These are phyloP conservation scores for Prunus yedoensis DNA, from an alignment of 331 rosid genomes.

Conservation along the genomic window DNA sequence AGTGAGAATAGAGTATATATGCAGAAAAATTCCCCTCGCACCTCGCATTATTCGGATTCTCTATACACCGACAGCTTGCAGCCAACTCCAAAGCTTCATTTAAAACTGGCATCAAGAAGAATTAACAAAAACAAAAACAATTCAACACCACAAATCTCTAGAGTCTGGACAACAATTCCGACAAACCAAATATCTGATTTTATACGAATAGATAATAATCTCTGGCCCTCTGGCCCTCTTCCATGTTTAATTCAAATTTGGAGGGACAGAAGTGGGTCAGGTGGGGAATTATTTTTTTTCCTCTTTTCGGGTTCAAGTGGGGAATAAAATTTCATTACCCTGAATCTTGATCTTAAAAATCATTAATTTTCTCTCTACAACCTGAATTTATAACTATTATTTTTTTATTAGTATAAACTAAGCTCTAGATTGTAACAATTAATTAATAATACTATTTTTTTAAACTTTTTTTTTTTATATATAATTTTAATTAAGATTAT, in stretches of 20 bases:
- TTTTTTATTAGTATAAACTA: no score
- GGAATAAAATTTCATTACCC: background rate
- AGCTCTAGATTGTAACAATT: no score
- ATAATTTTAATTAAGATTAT: no score
- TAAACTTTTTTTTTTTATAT: accelerated
- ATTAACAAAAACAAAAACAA: constrained; percentile 1
- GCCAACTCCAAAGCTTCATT: constrained; percentile 16
- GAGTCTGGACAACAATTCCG: constrained; percentile 7
- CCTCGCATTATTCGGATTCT: constrained; percentile 7
- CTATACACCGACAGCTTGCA: constrained; percentile 21
- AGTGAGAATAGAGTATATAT: no score
- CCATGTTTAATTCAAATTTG: background rate
- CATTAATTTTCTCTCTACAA: background rate
- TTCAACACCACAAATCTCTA: constrained; percentile 4
- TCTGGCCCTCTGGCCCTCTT: background rate
- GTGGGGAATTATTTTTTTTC: background rate
- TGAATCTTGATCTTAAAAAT: background rate
- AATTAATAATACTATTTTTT: no score
- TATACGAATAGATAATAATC: background rate
- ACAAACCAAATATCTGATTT: constrained; percentile 1
- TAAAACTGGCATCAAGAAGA: constrained; percentile 1
- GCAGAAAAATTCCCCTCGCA: constrained; percentile 13
- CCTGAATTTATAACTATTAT: background rate
- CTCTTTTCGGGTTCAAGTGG: no score
- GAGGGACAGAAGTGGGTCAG: background rate